A percentile compares a stretch with the other conserved stretches of the same genome.
These are phyloP conservation scores for Auxenochlorella protothecoides DNA, from an alignment of 139 green algal genomes.

Conservation along the genomic window DNA sequence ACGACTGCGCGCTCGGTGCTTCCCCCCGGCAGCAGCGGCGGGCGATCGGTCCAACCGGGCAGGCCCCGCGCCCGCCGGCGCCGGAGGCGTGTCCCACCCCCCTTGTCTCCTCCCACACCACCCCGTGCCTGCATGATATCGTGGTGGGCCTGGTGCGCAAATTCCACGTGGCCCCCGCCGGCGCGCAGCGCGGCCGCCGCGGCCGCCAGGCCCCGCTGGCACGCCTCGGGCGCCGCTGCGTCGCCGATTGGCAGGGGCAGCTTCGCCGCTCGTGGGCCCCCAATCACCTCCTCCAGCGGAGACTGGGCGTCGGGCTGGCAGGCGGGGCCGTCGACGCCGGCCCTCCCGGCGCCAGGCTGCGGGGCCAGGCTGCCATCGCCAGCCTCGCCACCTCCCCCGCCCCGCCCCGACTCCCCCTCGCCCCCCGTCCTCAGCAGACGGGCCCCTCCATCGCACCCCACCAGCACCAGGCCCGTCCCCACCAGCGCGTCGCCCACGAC, in stretches of 20 bases:
- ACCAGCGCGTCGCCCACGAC: neutral
- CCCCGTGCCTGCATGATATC: slow-evolving; percentile 16
- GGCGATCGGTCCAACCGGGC: neutral
- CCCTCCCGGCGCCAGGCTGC: neutral
- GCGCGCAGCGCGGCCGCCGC: slow-evolving; percentile 13
- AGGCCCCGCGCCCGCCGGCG: no score
- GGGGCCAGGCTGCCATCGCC: no score
- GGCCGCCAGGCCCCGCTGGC: slow-evolving; percentile 8
- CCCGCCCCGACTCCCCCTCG: neutral
- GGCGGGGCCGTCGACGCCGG: neutral
- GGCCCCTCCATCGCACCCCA: slow-evolving; percentile 3
- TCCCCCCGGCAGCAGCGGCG: neutral
- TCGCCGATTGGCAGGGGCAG: no score
- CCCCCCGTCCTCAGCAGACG: neutral
- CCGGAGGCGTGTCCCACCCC: no score
- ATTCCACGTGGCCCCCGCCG: slow-evolving; percentile 27
- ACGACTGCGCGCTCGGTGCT: no score
- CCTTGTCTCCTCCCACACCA: no score
- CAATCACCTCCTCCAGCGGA: neutral
- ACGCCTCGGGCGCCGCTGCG: no score
- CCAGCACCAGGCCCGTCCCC: slow-evolving; percentile 7
- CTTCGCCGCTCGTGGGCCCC: no score
- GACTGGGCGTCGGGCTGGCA: neutral
- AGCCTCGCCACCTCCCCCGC: neutral
- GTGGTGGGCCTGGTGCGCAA: slow-evolving; percentile 27